Conservation (phyloP, 768 basidiomycete species). For the Gloeostereum incarnatum region DNA sequence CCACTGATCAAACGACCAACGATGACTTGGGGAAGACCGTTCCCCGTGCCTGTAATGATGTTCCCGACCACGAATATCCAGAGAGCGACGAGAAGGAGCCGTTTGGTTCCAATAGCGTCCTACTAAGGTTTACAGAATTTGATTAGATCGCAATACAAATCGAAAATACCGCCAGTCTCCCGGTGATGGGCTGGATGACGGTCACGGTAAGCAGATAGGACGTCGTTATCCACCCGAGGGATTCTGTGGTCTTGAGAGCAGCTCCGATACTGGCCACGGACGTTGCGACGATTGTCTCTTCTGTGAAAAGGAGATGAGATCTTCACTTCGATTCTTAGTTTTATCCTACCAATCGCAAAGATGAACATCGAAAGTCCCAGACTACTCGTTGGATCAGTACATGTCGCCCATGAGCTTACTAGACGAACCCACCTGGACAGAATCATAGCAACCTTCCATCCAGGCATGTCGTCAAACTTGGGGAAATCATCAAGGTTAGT, state of each 20-base stretch:
- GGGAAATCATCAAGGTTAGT: slow-evolving; percentile 4
- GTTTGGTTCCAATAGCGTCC: slow-evolving; percentile 15
- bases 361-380: slow-evolving; percentile 7
- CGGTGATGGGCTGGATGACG: slow-evolving; percentile 15
- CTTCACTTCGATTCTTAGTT: too few species aligned
- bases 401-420: too few species aligned
- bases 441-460: slow-evolving; percentile 4
- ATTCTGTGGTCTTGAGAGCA: slow-evolving; percentile 14
- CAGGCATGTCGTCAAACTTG: slow-evolving; percentile 8
- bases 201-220: slow-evolving; percentile 17
- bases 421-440: slow-evolving; percentile 6
- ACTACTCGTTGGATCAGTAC: too few species aligned
- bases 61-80: slow-evolving; percentile 18
- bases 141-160: too few species aligned
- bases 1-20: slow-evolving; percentile 17
- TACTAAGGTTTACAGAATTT: too few species aligned
- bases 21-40: slow-evolving; percentile 14
- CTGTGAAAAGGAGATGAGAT: slow-evolving; percentile 6
- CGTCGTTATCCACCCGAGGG: slow-evolving; percentile 16
- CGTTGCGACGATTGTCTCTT: slow-evolving; percentile 18
- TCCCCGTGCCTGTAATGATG: slow-evolving; percentile 14
- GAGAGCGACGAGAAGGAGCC: slow-evolving; percentile 14
- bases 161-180: slow-evolving; percentile 15
- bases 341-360: slow-evolving; percentile 5
- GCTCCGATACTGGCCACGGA: slow-evolving; percentile 15